phyloP scores from a whole-genome alignment of 768 basidiomycete genomes.

The Dictyophora rubrovolvata region DNA sequence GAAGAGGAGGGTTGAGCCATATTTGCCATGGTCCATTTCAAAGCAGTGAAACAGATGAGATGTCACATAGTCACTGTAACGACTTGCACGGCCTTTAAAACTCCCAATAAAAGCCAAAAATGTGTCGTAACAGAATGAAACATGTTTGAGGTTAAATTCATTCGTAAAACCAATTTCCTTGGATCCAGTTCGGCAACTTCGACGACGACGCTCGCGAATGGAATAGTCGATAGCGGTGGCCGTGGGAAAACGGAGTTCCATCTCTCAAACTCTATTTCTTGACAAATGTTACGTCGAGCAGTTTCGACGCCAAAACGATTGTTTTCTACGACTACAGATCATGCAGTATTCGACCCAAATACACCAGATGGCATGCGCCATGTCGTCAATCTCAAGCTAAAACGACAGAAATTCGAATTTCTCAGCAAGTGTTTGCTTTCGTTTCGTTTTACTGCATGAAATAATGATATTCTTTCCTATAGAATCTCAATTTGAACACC shows the following conservation, averaged over 20 bases:
- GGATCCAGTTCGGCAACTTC: no score
- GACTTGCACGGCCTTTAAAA: no score
- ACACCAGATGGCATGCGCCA: constrained; percentile 5
- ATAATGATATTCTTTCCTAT: constrained; percentile 8
- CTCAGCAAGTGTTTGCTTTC: constrained; percentile 34
- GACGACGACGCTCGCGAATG: no score
- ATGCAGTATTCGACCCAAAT: neutral
- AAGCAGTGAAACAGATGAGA: no score
- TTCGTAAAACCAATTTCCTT: no score
- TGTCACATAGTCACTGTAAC: no score
- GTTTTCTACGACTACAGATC: neutral
- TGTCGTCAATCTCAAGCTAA: constrained; percentile 22
- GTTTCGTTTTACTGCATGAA: constrained; percentile 5
- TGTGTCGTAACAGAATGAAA: no score
- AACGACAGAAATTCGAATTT: constrained; percentile 43
- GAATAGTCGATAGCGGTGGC: neutral
- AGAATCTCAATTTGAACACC: constrained; percentile 55
- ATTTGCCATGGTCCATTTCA: no score
- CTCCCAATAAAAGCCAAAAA: no score
- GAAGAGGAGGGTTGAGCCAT: no score
- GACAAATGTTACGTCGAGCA: neutral
- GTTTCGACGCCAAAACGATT: neutral
- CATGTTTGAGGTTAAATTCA: no score
- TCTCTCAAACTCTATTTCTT: neutral
- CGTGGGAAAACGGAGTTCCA: neutral